Conservation (phyloP, 2,329 filamentous ascomycete species). For the Rutstroemia sp. region DNA sequence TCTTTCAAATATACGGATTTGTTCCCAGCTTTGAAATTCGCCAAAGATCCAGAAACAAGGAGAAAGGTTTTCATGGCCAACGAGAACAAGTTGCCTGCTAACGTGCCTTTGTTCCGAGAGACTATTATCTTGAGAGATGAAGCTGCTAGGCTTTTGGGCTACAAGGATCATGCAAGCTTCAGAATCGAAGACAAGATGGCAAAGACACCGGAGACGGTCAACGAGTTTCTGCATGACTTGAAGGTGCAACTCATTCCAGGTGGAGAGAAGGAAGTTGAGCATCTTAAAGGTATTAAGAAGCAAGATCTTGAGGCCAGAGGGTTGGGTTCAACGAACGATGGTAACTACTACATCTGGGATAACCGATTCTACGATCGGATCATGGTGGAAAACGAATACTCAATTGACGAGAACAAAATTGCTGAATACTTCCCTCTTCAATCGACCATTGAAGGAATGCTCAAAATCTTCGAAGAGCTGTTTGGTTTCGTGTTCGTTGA, state of each 20-base stretch:
- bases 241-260: constrained; percentile 59
- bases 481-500: constrained; percentile 76
- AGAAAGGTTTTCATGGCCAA: constrained; percentile 65
- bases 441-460: constrained; percentile 68
- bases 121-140: constrained; percentile 70
- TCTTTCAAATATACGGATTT: constrained; percentile 81
- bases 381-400: constrained; percentile 74
- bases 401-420: constrained; percentile 71
- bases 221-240: constrained; percentile 66
- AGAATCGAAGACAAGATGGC: constrained; percentile 81
- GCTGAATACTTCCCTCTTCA: constrained; percentile 78
- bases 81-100: constrained; percentile 66
- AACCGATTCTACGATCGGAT: constrained; percentile 72
- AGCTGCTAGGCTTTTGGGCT: constrained; percentile 68
- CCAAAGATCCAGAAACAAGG: constrained; percentile 60
- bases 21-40: constrained; percentile 72
- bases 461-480: constrained; percentile 75
- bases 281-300: constrained; percentile 69
- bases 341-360: constrained; percentile 77
- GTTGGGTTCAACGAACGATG: constrained; percentile 46
- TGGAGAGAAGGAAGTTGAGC: constrained; percentile 61
- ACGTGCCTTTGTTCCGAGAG: constrained; percentile 67
- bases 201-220: constrained; percentile 64
- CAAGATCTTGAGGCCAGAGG: constrained; percentile 55
- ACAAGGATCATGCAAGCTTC: constrained; percentile 69